These are phyloP conservation scores for Xylaria sp. DNA, from an alignment of 2,329 filamentous ascomycete species.

Conservation along the genomic window DNA sequence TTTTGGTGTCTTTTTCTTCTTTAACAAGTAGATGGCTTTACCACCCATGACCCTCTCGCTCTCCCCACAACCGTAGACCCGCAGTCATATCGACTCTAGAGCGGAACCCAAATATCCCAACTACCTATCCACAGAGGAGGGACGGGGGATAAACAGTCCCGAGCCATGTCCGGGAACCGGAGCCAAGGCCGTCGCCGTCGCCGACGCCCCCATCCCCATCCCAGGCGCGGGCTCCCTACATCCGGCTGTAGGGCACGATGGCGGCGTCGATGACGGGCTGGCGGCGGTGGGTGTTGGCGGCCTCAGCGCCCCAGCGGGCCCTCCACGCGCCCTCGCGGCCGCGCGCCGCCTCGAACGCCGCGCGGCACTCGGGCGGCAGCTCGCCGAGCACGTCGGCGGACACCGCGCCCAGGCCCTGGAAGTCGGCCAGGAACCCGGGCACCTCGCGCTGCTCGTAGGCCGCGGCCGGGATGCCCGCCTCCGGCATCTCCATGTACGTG, in stretches of 20 bases:
- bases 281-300: constrained; percentile 53
- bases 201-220: too few relatives aligned
- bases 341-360: constrained; percentile 70
- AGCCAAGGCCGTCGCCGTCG: too few relatives aligned
- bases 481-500: constrained; percentile 55
- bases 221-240: neutral
- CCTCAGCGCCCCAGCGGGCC: constrained; percentile 72
- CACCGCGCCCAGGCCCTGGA: constrained; percentile 65
- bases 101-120: too few relatives aligned
- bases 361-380: constrained; percentile 70
- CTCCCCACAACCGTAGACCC: too few relatives aligned
- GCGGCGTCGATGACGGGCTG: constrained; percentile 65
- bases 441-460: constrained; percentile 48
- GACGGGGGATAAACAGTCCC: too few relatives aligned
- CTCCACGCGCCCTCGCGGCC: constrained; percentile 73
- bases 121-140: too few relatives aligned
- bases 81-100: too few relatives aligned
- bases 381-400: constrained; percentile 66
- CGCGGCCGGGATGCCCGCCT: constrained; percentile 48
- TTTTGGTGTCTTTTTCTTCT: too few relatives aligned
- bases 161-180: too few relatives aligned
- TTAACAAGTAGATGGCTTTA: too few relatives aligned
- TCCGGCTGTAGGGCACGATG: constrained; percentile 60
- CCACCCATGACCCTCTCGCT: too few relatives aligned
- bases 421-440: constrained; percentile 54